Conservation (phyloP, 1,284 basidiomycete genomes). For the Pyrrhoderma noxium region DNA sequence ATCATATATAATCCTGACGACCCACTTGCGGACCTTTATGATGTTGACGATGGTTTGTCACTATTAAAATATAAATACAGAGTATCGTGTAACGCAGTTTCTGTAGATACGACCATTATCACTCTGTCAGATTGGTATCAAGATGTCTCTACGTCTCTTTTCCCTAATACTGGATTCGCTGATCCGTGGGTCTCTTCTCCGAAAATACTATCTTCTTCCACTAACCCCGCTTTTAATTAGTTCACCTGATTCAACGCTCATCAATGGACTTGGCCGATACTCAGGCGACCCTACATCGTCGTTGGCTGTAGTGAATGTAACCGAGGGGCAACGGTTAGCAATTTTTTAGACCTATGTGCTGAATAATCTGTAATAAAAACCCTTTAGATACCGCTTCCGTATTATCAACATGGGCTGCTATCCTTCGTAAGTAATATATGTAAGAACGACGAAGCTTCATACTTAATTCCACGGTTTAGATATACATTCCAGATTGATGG, state of each 20-base stretch:
- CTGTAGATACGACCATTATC: constrained; percentile 19
- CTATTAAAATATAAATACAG: neutral
- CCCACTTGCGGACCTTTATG: constrained; percentile 31
- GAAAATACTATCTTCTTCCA: neutral
- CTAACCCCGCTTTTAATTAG: constrained; percentile 2
- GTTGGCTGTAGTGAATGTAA: constrained; percentile 27
- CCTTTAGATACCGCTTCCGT: constrained; percentile 29
- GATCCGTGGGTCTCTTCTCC: constrained; percentile 12
- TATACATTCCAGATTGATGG: constrained; percentile 30
- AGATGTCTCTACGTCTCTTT: constrained; percentile 9
- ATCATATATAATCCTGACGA: constrained; percentile 34
- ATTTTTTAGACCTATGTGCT: neutral
- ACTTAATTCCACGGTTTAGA: neutral
- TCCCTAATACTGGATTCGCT: constrained; percentile 11
- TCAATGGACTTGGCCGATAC: constrained; percentile 30
- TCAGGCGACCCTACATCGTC: constrained; percentile 21
- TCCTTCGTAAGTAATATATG: constrained; percentile 13
- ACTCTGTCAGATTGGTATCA: constrained; percentile 19
- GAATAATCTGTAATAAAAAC: neutral
- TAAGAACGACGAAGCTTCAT: neutral
- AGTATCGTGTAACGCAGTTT: constrained; percentile 17
- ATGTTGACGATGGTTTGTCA: constrained; percentile 34
- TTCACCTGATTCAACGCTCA: constrained; percentile 24
- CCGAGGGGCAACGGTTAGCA: constrained; percentile 15
- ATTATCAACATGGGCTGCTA: constrained; percentile 22